Base-by-base conservation (phyloP, 164 flowering plant genomes). In the Protea cynaroides region DNA sequence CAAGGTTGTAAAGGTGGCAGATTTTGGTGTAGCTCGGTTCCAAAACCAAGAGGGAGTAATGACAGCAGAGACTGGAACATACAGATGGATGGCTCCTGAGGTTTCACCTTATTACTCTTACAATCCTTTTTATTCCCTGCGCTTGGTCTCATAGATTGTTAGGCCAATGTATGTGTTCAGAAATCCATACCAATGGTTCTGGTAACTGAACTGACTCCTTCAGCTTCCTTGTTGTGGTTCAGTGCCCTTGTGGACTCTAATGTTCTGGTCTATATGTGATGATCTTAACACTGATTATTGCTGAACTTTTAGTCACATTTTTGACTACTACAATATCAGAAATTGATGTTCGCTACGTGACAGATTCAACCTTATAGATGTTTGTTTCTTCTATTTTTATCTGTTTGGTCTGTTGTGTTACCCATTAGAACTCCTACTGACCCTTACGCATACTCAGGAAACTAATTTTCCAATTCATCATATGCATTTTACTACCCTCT, bases 11-110 rank as follows among this genome's bases (percentile, higher is more conserved):
- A 93, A 93, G 78, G 96, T 93, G 73, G 92, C 98, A 56, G 98
- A 93, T 76, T 93, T 93, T 83, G 98, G 98, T 66, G 89, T 93
- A 73, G 98, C 98, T 64, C 96, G 98, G 47, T 93, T 87, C 72
- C 94, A 79, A 73, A 80, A 69, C 71, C 81, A 83, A 71, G 94
- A 76, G 53, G 98, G 98, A 25, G 84, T 82, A 14, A 93, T 93
- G 98, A 93, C 98, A 25, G 98, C 98, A 36, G 98, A 93, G 72
- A 93, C 97, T 22, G 98, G 97, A 78, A 90, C 97, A 22, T 90
- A 93, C 61, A 83, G 97, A 79, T 93, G 97, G 98, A 92, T 92
- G 98, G 98, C 97, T 44, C 98, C 98, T 61, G 98, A 93, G 98
- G 98, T 93, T 8, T 62, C 74, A 3, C 22, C 38, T 64, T 15